Conservation (phyloP, 768 basidiomycete genomes). For the Collybiopsis confluens region DNA sequence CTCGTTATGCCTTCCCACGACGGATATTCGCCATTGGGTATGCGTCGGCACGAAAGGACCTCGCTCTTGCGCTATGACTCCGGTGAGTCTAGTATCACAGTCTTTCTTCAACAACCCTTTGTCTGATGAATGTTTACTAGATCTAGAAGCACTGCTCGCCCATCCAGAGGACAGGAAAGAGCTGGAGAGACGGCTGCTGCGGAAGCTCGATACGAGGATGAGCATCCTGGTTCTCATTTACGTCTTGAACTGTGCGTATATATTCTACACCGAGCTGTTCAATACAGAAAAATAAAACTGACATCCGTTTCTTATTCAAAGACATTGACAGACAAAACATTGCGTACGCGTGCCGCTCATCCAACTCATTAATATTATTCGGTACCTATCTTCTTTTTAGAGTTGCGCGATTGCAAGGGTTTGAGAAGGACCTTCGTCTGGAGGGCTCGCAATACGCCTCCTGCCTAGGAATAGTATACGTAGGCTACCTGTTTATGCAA, state of each 20-base stretch:
- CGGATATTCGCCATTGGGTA: too few species aligned
- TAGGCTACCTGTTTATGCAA: constrained; percentile 77
- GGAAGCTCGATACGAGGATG: constrained; percentile 50
- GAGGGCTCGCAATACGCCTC: constrained; percentile 64
- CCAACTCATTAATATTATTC: too few species aligned
- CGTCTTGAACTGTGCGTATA: constrained; percentile 39
- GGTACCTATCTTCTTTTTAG: constrained; percentile 36
- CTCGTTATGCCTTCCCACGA: too few species aligned
- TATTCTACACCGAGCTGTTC: constrained; percentile 32
- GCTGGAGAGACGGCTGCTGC: constrained; percentile 23
- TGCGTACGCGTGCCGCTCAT: constrained; percentile 33
- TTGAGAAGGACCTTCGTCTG: constrained; percentile 63
- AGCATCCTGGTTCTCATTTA: constrained; percentile 43
- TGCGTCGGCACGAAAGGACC: not conserved
- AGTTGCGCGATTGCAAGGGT: constrained; percentile 68
- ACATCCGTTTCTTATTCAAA: constrained; percentile 8
- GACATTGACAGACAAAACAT: constrained; percentile 74
- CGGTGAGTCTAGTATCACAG: too few species aligned
- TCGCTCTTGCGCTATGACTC: too few species aligned
- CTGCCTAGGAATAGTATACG: constrained; percentile 63
- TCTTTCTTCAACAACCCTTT: too few species aligned
- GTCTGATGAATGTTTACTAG: not conserved
- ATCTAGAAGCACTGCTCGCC: not conserved
- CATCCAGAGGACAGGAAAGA: not conserved
- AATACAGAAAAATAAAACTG: not conserved